Percentiles rank a stretch among this genome's conserved stretches.
Evolutionary conservation across 331 rosid species (phyloP).

Genomic region (Malus hybrid): DNA sequence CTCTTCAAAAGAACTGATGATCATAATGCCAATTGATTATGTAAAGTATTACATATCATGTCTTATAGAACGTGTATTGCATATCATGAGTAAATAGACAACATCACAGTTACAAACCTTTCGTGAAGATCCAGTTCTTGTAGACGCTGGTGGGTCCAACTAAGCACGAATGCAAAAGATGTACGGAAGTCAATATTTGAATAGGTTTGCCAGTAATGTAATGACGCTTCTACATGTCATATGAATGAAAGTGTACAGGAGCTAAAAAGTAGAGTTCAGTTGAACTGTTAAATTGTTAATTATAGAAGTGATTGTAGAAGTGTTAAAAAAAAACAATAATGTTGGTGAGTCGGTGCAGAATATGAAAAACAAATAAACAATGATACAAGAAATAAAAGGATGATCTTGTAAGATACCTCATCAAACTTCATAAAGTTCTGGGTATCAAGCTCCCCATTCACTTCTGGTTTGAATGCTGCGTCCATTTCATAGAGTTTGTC

Average conservation of each 20-base stretch:
- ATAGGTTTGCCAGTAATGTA: background rate
- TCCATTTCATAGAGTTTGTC: conserved; percentile 93
- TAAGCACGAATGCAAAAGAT: conserved; percentile 23
- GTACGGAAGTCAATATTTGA: background rate
- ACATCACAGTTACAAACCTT: conserved; percentile 52
- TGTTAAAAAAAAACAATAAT: background rate
- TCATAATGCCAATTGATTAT: background rate
- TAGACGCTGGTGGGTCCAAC: conserved; percentile 81
- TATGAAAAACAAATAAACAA: background rate
- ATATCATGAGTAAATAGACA: background rate
- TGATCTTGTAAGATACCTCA: conserved; percentile 50
- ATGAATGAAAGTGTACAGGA: background rate
- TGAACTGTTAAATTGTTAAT: background rate
- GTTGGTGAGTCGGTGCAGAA: background rate
- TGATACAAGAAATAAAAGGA: conserved; percentile 6
- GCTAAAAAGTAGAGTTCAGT: background rate
- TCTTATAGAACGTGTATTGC: background rate
- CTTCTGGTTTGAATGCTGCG: conserved; percentile 96
- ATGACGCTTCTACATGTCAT: background rate
- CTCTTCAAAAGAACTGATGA: background rate
- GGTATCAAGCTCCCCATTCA: conserved; percentile 95
- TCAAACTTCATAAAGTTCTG: conserved; percentile 99
- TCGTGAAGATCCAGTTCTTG: conserved; percentile 77
- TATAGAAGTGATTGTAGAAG: background rate
- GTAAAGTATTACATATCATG: background rate